Base-by-base conservation (phyloP, 192 early-diverging fungal species). In the Helicostylum pulchrum region DNA sequence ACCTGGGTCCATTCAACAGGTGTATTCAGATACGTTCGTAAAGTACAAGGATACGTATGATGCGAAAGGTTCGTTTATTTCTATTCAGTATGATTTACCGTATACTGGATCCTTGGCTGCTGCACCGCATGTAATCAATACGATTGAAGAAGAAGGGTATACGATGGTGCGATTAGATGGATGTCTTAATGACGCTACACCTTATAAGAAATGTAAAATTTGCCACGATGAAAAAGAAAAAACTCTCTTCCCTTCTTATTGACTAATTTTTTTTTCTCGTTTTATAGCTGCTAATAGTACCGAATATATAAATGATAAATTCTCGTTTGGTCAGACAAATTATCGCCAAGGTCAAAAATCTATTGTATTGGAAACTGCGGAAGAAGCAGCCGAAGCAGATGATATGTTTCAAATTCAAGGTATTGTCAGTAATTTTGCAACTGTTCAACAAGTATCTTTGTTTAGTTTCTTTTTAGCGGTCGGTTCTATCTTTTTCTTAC, bases 111-210 rank as follows among this genome's bases (percentile, higher is more conserved):
- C 77, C n/a, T 64, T 71, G 4, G 66, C 48, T 57, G 77, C 77
- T 9, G 43, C 78, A 4, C 75, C 77, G 1, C 66, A 75, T 0
- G 64, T 78, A 34, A 70, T 82, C 46, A 60, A 76, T 12, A 64
- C 80, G 32, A 69, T 82, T 20, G 77, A 78, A 36, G 53, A 72
- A 23, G 71, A 82, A 70, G 77, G 66, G 4, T 82, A 82, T 52
- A 76, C 73, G 31, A 77, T 82, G 77, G 80, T 82, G 9, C 75
- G 80, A 10, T 47, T 82, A 60, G 80, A 82, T 49, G 80, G 80
- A 3, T 82, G 80, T 52, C 55, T 72, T 5, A 78, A 78, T 44
- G 80, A 82, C 17, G 59, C 53, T 9, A 52, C 17, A 2, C 80
- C 80, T 4, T 82, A 82, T 63, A 78, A 77, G 52, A 78, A 82